Base-by-base conservation (phyloP, 2,329 filamentous ascomycete species). In the Trichoderma lentiforme region DNA sequence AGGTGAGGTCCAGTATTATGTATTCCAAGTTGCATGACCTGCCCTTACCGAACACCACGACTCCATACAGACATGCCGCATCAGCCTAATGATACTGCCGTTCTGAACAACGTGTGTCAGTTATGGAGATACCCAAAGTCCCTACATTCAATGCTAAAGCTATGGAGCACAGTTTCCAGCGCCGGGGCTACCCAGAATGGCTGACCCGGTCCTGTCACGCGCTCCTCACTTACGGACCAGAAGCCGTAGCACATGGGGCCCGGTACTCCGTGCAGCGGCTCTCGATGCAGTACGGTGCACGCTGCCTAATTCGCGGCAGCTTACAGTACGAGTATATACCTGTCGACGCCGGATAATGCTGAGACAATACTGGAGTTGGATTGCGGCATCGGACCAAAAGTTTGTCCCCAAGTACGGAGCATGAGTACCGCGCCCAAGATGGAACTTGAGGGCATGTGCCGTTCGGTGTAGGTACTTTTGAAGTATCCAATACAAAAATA, bases 371-470 rank as follows among this genome's bases (percentile, higher is more conserved):
- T 39, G 28, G n/a, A 24, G 51, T 18, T 47, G 47, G 53, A 71
- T 71, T 71, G 69, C 69, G 69, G 69, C 69, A 71, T 65, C 69
- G 69, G 69, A 58, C 60, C 68, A 58, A 58, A 15, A 43, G 32
- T 28, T 21, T 60, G 56, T 32, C 26, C 34, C 34, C 56, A 32
- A 58, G 56, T 32, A 36, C 14, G 34, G 14, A 28, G 53, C 53
- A 34, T 6, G 18, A 43, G 15, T 21, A 9, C 43, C 2, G 43
- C 43, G 8, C 3, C 43, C 36, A 18, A 39, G 6, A 21, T 21
- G 21, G 21, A 3, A 36, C 12, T 15, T 2, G 34, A 18, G 15
- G 15, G 36, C 36, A 39, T 39, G 36, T 39, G 36, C 36, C 36
- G 36, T 39, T 18, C 15, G 43, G 18, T 47, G 43, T 11, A 32